phyloP scores from a whole-genome alignment of 352 stramenopile species.

The Pythium utonaiense region DNA sequence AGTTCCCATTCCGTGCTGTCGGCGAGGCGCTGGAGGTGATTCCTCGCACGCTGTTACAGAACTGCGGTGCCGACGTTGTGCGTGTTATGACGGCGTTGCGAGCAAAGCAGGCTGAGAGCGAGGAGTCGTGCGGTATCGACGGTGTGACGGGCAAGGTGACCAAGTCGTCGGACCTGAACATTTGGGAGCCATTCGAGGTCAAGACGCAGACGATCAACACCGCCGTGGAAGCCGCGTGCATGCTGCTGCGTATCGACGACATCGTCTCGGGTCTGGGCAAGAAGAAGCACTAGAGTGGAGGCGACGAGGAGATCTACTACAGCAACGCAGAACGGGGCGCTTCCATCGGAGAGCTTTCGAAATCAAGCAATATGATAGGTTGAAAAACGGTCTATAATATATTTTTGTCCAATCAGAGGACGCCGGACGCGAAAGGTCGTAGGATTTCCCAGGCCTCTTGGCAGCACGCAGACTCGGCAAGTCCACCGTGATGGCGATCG shows the following conservation, averaged over 20 bases:
- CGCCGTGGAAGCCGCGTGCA: constrained; percentile 97
- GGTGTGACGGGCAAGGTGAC: constrained; percentile 90
- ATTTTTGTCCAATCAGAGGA: constrained; percentile 43
- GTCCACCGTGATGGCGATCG: constrained; percentile 38
- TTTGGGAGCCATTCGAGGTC: constrained; percentile 99
- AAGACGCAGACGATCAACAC: constrained; percentile 99
- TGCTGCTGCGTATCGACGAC: constrained; percentile 98
- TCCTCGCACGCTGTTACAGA: constrained; percentile 97
- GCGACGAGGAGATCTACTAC: neutral
- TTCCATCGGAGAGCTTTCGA: neutral
- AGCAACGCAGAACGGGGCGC: neutral
- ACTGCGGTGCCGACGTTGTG: constrained; percentile 99
- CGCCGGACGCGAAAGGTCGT: constrained; percentile 35
- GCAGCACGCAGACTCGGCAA: too few species aligned
- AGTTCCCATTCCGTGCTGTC: constrained; percentile 97
- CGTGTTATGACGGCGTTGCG: constrained; percentile 96
- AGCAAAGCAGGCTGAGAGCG: constrained; percentile 88
- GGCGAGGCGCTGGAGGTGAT: constrained; percentile 99
- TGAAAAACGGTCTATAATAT: constrained; percentile 57
- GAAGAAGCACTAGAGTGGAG: constrained; percentile 75
- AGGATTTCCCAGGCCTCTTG: neutral
- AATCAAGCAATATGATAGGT: constrained; percentile 22
- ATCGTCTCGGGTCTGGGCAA: constrained; percentile 99
- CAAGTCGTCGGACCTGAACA: constrained; percentile 93
- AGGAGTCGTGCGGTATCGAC: constrained; percentile 74